phyloP scores from a whole-genome alignment of 1,284 basidiomycete genomes.

The Neonothopanus nambi region DNA sequence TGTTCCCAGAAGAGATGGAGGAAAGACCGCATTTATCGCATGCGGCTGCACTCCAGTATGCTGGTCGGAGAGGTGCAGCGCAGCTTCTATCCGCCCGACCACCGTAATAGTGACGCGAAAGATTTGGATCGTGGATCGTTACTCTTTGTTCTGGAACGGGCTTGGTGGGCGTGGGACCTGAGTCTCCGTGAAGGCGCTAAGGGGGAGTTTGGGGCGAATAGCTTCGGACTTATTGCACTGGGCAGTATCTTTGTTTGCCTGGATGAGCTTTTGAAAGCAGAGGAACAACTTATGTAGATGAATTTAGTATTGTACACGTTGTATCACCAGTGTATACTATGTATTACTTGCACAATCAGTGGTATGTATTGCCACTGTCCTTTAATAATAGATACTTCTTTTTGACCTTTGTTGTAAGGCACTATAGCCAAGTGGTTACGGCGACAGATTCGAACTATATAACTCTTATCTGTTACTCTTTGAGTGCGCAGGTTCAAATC shows the following conservation, averaged over 20 bases:
- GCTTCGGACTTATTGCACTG: slow-evolving; percentile 68
- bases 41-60: slow-evolving; percentile 56
- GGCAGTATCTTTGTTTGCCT: slow-evolving; percentile 59
- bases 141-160: slow-evolving; percentile 45
- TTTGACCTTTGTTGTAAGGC: too few species aligned
- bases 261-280: slow-evolving; percentile 35
- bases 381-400: too few species aligned
- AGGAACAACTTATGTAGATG: too few species aligned
- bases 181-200: slow-evolving; percentile 37
- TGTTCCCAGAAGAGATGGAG: slow-evolving; percentile 61
- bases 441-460: slow-evolving; percentile 8
- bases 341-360: too few species aligned
- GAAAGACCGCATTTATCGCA: slow-evolving; percentile 58
- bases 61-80: slow-evolving; percentile 54
- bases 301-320: too few species aligned
- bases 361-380: too few species aligned
- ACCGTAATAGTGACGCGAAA: slow-evolving; percentile 19
- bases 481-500: slow-evolving; percentile 12
- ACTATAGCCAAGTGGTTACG: too few species aligned
- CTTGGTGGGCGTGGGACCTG: slow-evolving; percentile 67
- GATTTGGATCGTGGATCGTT: slow-evolving; percentile 30
- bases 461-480: slow-evolving; percentile 5
- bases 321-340: too few species aligned
- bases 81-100: slow-evolving; percentile 38
- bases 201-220: slow-evolving; percentile 58